Evolutionary conservation across 805 yeast genomes (phyloP), one percentile per base, ranked within the genome.

Genomic region (Wickerhamiella shivajii): DNA sequence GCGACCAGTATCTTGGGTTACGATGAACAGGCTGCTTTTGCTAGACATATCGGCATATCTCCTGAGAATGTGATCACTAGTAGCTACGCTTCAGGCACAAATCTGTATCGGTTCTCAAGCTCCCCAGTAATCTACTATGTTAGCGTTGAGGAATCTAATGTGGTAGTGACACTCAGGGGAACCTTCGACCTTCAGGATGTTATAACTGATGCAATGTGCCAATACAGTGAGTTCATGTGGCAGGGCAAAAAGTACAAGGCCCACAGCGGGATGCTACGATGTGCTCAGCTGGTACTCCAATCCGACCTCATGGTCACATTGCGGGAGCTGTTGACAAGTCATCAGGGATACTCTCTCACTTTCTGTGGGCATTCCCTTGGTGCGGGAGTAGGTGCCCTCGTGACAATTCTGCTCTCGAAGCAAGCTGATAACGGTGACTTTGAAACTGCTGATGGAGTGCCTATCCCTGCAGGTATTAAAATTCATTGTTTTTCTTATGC

Each of bases 361-460:
- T 37, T 53, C 6, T 51, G 56, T 25, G 58, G 58, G 3, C 58
- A 53, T 39, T 53, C 58, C 6, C 38, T 53, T 25, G 58, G 58
- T 4, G 58, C 55, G 9, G 56, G 58, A 2, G 57, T 53, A 1
- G 56, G 49, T 1, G 53, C 58, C 1, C 21, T 53, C 11, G 34
- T 53, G 13, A 49, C 52, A 14, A 42, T 53, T 8, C 40, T 53
- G 16, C 31, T 53, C 3, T 34, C 56, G 2, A 51, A 42, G 19
- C 42, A 39, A n/a, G 41, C 29, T 10, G 23, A 33, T 2, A 28
- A 25, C 13, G 45, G 44, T 6, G 25, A 24, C 13, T 52, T 50
- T 39, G 44, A 40, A 15, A 51, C 54, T 8, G 36, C 46, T 4
- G 34, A 36, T 22, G 22, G 29, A 7, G 37, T 45, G 15, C 25